Evolutionary conservation across 1,284 basidiomycete species (phyloP), one percentile per base, ranked within the genome.

Genomic region (Pyrrhoderma lamaoense): DNA sequence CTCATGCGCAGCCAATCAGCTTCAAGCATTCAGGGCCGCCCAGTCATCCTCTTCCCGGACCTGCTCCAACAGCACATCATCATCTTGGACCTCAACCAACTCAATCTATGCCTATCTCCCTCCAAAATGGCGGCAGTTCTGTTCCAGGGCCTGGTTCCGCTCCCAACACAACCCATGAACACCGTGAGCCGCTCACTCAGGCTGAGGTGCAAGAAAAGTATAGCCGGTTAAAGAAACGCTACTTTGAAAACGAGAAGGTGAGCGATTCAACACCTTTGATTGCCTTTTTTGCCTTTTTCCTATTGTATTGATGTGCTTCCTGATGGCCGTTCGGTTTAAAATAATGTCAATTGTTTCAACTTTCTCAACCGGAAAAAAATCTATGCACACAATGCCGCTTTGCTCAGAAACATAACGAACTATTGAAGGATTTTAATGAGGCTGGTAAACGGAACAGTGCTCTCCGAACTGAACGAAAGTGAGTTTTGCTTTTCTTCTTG

Each of bases 241-340:
- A 75, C 61, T 75, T 76, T 57, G 79, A 84, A 53, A 72, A 85
- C 42, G 82, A 84, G 60, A 77, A 84, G 72, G 82, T 84, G 57
- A 74, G 68, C 27, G 27, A 31, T 25, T 45, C n/a, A 47, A 45
- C n/a, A 22, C 27, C 27, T 31, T 31, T 31, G 27, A 45, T 31
- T 31, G 43, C 25, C 22, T n/a, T 40, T 16, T 25, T 49, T 39
- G 56, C 49, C 46, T 51, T 60, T 52, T 57, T 55, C 45, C 54
- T 35, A 13, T 5, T 47, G 16, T 16, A 25, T 8, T 22, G 38
- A 40, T 22, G 38, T 7, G 27, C 38, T 7, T 16, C 14, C 8
- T 40, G 38, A 40, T 40, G 38, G 38, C n/a, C n/a, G n/a, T 8
- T 8, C 14, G 5, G 38, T 18, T 22, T 40, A 22, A 40, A 40